phyloP scores from a whole-genome alignment of 202 grass and related monocot genomes.

The Saccharum hybrid region DNA sequence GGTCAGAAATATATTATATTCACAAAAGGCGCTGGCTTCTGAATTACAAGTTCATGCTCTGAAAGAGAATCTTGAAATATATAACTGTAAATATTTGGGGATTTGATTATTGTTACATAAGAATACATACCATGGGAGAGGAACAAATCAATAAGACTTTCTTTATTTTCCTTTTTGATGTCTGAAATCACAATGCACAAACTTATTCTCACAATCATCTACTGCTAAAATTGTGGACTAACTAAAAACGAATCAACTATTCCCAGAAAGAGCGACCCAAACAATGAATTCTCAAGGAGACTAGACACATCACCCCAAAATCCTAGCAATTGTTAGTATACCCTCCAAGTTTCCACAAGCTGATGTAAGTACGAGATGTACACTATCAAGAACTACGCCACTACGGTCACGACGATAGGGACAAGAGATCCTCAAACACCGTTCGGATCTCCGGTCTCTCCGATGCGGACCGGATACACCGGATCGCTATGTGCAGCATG shows the following conservation, averaged over 20 bases:
- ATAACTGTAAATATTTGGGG: not conserved
- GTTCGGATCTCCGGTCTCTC: slow-evolving; percentile 83
- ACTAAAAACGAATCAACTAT: slow-evolving; percentile 56
- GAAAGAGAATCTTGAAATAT: not conserved
- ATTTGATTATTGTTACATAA: not conserved
- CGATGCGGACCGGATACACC: slow-evolving; percentile 73
- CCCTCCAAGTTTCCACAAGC: slow-evolving; percentile 28
- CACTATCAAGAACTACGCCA: slow-evolving; percentile 43
- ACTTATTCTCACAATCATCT: slow-evolving; percentile 51
- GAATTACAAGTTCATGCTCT: not conserved
- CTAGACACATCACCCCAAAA: slow-evolving; percentile 40
- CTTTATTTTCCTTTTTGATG: slow-evolving; percentile 47
- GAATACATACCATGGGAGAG: not conserved
- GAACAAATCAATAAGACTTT: slow-evolving; percentile 39
- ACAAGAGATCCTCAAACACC: slow-evolving; percentile 78
- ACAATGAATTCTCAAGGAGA: slow-evolving; percentile 44
- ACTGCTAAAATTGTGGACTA: slow-evolving; percentile 48
- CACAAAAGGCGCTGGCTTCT: not conserved
- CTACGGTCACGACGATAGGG: slow-evolving; percentile 44
- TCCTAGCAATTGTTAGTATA: slow-evolving; percentile 63
- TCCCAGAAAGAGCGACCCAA: slow-evolving; percentile 38
- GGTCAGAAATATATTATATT: not conserved
- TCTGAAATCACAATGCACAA: slow-evolving; percentile 49
- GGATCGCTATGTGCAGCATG: slow-evolving; percentile 69
- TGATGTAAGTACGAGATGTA: slow-evolving; percentile 68